A percentile compares a stretch with the other conserved stretches of the same genome.
Evolutionary conservation across 331 rosid genomes (phyloP).

Genomic region (Prunus yedoensis): DNA sequence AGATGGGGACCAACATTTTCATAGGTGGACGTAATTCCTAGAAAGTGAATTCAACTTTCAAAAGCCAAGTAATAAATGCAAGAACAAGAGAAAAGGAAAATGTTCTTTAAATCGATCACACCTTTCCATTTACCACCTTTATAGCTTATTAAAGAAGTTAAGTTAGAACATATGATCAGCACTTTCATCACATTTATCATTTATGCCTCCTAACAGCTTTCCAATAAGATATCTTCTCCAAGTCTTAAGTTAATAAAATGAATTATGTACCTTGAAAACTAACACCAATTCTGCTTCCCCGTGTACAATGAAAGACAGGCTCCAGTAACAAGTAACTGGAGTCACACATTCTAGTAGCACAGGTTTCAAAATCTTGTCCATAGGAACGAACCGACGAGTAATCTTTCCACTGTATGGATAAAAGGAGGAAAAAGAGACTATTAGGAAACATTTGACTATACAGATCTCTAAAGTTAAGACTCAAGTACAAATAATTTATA

Average conservation of each 20-base stretch:
- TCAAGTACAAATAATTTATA: neutral
- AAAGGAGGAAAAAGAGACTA: neutral
- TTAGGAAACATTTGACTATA: constrained; percentile 11
- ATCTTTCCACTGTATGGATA: constrained; percentile 62
- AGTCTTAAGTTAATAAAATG: constrained; percentile 1
- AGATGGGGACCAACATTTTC: constrained; percentile 79
- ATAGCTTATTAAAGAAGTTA: neutral
- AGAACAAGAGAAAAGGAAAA: neutral
- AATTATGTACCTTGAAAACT: constrained; percentile 66
- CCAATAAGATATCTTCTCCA: neutral
- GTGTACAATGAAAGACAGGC: constrained; percentile 59
- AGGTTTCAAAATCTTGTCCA: constrained; percentile 77
- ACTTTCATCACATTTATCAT: neutral
- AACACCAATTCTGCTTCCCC: constrained; percentile 62
- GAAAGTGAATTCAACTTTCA: constrained; percentile 27
- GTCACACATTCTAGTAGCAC: constrained; percentile 78
- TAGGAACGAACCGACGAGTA: constrained; percentile 62
- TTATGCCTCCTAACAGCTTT: neutral
- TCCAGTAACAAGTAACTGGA: constrained; percentile 92
- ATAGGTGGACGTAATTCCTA: constrained; percentile 72
- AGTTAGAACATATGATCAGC: neutral
- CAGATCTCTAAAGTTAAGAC: neutral
- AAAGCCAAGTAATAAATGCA: constrained; percentile 6
- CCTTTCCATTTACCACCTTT: too few species aligned
- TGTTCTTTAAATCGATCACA: too few species aligned